These are phyloP conservation scores for Cutaneotrichosporon curvatum DNA, from an alignment of 1,284 basidiomycete species.

Conservation along the genomic window DNA sequence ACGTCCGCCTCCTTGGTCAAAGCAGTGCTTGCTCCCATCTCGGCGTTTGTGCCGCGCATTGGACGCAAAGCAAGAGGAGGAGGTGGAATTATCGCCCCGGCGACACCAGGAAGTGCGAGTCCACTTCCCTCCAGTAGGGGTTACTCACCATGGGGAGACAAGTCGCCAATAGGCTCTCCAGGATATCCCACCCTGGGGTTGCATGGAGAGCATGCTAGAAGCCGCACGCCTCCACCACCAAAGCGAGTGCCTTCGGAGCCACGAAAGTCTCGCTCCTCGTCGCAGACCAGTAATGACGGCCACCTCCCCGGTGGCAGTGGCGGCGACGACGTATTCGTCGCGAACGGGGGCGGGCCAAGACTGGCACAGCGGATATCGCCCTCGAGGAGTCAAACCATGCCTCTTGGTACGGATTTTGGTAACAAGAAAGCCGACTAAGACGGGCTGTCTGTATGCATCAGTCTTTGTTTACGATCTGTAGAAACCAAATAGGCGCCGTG, in stretches of 20 bases:
- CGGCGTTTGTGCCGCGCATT: slow-evolving; percentile 37
- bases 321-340: too few species aligned
- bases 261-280: not conserved
- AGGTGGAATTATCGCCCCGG: slow-evolving; percentile 60
- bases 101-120: slow-evolving; percentile 42
- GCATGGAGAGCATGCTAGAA: not conserved
- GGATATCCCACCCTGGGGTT: too few species aligned
- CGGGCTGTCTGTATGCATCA: too few species aligned
- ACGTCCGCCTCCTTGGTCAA: slow-evolving; percentile 56
- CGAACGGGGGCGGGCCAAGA: not conserved
- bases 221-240: not conserved
- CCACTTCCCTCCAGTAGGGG: slow-evolving; percentile 22
- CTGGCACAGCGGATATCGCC: not conserved
- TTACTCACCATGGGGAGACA: slow-evolving; percentile 11
- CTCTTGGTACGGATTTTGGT: not conserved
- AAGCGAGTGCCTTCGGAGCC: not conserved
- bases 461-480: too few species aligned
- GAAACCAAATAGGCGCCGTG: too few species aligned
- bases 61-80: slow-evolving; percentile 14
- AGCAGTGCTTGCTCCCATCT: slow-evolving; percentile 52
- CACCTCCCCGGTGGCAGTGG: too few species aligned
- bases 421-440: slow-evolving; percentile 3
- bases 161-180: not conserved
- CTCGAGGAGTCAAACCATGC: not conserved
- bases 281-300: not conserved